Percentiles rank a stretch among this genome's conserved stretches.
Conservation (phyloP, 805 yeast genomes). For the Metschnikowia koreensis region DNA sequence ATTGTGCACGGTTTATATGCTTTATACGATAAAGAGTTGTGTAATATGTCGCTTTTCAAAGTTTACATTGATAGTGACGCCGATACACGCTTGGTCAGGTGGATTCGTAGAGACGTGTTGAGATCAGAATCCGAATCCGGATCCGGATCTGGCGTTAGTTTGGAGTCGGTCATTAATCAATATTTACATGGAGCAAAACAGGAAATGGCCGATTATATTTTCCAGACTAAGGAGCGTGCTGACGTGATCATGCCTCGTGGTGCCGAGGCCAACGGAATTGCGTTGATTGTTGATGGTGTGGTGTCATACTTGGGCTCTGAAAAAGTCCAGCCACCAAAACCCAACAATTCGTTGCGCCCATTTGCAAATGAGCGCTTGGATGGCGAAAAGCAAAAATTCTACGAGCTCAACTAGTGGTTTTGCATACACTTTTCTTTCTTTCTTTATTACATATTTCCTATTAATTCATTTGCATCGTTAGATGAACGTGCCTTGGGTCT, state of each 20-base stretch:
- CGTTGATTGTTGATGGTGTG: constrained; percentile 64
- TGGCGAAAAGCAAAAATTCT: constrained; percentile 42
- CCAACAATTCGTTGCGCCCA: constrained; percentile 30
- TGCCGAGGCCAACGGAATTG: constrained; percentile 55
- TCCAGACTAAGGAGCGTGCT: constrained; percentile 68
- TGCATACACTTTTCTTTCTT: background rate
- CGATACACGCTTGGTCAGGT: constrained; percentile 77
- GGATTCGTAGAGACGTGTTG: constrained; percentile 53
- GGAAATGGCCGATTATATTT: constrained; percentile 65
- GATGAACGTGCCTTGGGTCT: constrained; percentile 4
- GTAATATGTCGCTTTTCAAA: constrained; percentile 58
- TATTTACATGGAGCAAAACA: constrained; percentile 59
- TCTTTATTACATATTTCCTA: background rate
- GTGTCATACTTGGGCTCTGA: constrained; percentile 34
- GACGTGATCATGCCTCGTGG: constrained; percentile 76
- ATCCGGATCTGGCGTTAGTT: constrained; percentile 4
- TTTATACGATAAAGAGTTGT: constrained; percentile 56
- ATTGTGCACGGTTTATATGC: constrained; percentile 81
- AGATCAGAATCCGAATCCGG: background rate
- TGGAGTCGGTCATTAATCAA: constrained; percentile 39
- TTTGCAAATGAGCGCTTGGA: constrained; percentile 35
- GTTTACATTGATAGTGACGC: constrained; percentile 83
- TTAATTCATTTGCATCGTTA: background rate
- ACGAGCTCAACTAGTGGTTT: constrained; percentile 32
- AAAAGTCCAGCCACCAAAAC: constrained; percentile 12